Evolutionary conservation across 1,284 basidiomycete species (phyloP), one percentile per base, ranked within the genome.

Genomic region (Malassezia japonica): DNA sequence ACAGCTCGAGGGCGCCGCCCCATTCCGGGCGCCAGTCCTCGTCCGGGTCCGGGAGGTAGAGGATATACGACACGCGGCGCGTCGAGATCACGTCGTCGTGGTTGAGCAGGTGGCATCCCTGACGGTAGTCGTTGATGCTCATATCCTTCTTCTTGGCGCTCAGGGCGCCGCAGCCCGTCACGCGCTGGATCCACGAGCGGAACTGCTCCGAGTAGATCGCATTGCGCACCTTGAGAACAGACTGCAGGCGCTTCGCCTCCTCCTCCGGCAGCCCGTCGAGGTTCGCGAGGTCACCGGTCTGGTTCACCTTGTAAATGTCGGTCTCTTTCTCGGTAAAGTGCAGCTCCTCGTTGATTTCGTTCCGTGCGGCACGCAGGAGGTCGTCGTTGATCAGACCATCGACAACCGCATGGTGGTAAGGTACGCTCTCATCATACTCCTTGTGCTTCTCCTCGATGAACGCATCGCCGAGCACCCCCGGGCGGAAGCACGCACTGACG

Each of bases 281-380:
- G 37, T 94, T 96, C 10, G 90, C 86, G 21, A 98, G 82, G 76
- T 98, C 92, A 56, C 92, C 92, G 0, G 91, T 95, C 78, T 96
- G 92, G 74, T 92, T 87, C 64, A 98, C 64, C 81, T 90, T 92
- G 82, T 96, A 98, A 62, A 98, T 98, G 71, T 98, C 92, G 6
- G 92, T 98, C 78, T 96, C 88, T 77, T 95, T 98, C 75, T 90
- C 85, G 6, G 88, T 84, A 74, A 95, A 96, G 64, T 82, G 86
- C 67, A 98, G 82, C 63, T 94, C 83, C 36, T 79, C 78, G 59
- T 89, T 77, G 63, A 90, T 78, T 71, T 88, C 86, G 60, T 86
- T 81, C 73, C 85, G 85, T 46, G 87, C 86, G 27, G 79, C 78
- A 56, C 77, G 77, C 48, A 92, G 79, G 25, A 94, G 78, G 18